phyloP scores from a whole-genome alignment of 129 eudicot genomes.

The Heracleum sosnowskyi region DNA sequence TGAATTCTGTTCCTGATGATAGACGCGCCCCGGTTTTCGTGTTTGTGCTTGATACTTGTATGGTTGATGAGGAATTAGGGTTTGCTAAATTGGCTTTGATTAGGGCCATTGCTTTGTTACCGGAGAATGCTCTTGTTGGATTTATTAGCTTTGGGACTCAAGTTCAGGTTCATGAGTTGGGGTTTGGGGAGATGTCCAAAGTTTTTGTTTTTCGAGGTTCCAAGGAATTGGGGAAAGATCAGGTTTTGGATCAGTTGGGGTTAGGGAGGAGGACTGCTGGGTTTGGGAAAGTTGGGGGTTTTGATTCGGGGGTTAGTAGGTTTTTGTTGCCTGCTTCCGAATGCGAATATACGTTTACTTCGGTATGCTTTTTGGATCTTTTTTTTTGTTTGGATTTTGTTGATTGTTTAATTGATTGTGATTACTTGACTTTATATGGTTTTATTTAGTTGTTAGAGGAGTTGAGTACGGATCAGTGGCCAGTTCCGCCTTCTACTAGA shows the following conservation, averaged over 20 bases:
- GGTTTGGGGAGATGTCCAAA: conserved; percentile 77
- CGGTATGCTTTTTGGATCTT: conserved; percentile 29
- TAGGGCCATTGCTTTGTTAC: conserved; percentile 67
- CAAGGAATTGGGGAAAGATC: conserved; percentile 74
- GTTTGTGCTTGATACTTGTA: conserved; percentile 77
- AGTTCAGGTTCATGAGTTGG: conserved; percentile 90
- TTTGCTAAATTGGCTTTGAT: conserved; percentile 66
- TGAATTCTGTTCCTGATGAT: conserved; percentile 4
- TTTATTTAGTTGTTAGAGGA: conserved; percentile 85
- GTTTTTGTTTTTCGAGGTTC: conserved; percentile 83
- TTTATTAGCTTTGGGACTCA: conserved; percentile 86
- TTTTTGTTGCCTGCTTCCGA: conserved; percentile 91
- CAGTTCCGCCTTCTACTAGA: conserved; percentile 69
- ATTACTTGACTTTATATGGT: background rate
- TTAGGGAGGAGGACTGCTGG: conserved; percentile 47
- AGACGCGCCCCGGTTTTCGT: conserved; percentile 23
- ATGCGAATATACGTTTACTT: conserved; percentile 65
- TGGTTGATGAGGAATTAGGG: conserved; percentile 88
- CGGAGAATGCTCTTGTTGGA: conserved; percentile 85
- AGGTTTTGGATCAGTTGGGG: conserved; percentile 89
- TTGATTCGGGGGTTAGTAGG: conserved; percentile 42
- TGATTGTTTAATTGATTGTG: background rate
- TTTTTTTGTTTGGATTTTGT: background rate
- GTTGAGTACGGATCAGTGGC: conserved; percentile 84
- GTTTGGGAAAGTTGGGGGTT: conserved; percentile 29